Evolutionary conservation across 2,329 filamentous ascomycete species (phyloP).

Genomic region (Sclerotinia trifoliorum): DNA sequence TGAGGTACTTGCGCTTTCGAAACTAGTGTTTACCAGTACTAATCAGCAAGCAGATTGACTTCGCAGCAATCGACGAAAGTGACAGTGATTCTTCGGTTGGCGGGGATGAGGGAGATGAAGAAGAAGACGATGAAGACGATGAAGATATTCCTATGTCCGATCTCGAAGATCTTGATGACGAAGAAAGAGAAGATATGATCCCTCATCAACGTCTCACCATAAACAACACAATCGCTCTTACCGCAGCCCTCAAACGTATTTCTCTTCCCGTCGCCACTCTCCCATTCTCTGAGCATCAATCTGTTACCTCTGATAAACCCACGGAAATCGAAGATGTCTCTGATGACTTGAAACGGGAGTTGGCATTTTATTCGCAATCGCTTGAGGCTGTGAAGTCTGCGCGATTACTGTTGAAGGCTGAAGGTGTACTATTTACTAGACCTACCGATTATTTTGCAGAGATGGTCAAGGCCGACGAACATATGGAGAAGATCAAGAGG

Average conservation of each 20-base stretch:
- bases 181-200: conserved; percentile 81
- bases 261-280: conserved; percentile 65
- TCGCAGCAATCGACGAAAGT: conserved; percentile 58
- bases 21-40: conserved; percentile 18
- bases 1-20: conserved; percentile 28
- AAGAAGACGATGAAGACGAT: conserved; percentile 65
- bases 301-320: conserved; percentile 64
- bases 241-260: conserved; percentile 76
- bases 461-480: conserved; percentile 98
- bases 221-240: conserved; percentile 90
- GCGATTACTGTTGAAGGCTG: conserved; percentile 72
- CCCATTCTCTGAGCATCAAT: conserved; percentile 81
- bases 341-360: conserved; percentile 88
- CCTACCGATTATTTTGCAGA: conserved; percentile 97
- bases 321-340: conserved; percentile 79
- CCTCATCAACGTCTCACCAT: conserved; percentile 93
- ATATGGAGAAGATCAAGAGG: conserved; percentile 95
- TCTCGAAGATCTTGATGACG: conserved; percentile 72
- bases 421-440: conserved; percentile 81
- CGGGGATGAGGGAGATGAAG: conserved; percentile 44
- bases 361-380: conserved; percentile 89
- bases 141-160: conserved; percentile 90
- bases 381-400: conserved; percentile 74
- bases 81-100: conserved; percentile 56
- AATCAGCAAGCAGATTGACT: conserved; percentile 46